Conservation (phyloP, 331 rosid genomes). For the Arachis monticola region DNA sequence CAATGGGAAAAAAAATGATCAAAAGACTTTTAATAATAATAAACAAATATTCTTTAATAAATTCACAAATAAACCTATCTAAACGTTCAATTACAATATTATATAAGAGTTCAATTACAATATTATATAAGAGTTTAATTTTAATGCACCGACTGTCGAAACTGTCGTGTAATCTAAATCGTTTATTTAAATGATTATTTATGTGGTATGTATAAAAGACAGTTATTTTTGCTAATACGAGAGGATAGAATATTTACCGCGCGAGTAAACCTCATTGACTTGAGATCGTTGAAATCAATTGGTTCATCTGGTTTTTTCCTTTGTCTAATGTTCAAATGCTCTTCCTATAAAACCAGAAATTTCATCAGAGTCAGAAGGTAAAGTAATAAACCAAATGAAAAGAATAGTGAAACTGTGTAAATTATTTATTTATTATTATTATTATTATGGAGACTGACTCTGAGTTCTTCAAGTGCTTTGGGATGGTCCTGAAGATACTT, state of each 20-base stretch:
- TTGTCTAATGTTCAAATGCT: slow-evolving; percentile 81
- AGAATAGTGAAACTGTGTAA: background rate
- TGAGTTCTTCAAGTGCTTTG: slow-evolving; percentile 77
- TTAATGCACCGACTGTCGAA: no score
- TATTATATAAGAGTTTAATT: no score
- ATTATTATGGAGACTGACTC: slow-evolving; percentile 57
- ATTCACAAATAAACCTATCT: no score
- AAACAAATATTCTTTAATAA: background rate
- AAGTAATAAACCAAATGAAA: background rate
- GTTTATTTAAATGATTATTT: no score
- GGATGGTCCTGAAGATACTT: slow-evolving; percentile 96
- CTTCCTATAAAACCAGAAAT: slow-evolving; percentile 57
- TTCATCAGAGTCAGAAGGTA: slow-evolving; percentile 27
- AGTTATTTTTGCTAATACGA: no score
- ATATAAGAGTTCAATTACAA: no score
- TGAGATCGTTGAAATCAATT: slow-evolving; percentile 69
- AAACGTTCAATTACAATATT: no score
- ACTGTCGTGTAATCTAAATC: no score
- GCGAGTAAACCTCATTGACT: slow-evolving; percentile 88
- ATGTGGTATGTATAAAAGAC: no score
- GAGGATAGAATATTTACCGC: slow-evolving; percentile 60
- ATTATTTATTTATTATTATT: no score
- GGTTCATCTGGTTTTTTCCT: slow-evolving; percentile 75
- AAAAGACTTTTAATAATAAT: background rate
- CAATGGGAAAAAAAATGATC: slow-evolving; percentile 1